Evolutionary conservation across 1,284 basidiomycete genomes (phyloP).

Genomic region (Trametes hirsuta): DNA sequence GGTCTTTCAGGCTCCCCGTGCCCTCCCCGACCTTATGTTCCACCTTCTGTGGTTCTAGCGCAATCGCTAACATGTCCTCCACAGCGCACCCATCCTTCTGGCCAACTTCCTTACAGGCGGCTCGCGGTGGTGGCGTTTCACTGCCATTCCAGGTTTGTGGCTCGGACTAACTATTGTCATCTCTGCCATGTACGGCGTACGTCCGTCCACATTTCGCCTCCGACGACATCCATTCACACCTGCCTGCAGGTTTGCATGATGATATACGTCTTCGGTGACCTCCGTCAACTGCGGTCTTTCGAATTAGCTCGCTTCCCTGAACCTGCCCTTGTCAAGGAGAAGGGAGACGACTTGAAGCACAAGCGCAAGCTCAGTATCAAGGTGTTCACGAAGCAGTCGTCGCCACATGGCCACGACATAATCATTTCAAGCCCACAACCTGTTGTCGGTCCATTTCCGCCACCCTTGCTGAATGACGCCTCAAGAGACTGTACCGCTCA

Average conservation of each 20-base stretch:
- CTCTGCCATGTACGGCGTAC: constrained; percentile 64
- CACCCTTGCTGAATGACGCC: background rate
- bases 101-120: constrained; percentile 48
- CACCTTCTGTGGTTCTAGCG: background rate
- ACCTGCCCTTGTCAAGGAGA: constrained; percentile 43
- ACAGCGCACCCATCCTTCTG: constrained; percentile 54
- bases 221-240: background rate
- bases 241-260: constrained; percentile 50
- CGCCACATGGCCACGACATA: background rate
- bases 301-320: constrained; percentile 70
- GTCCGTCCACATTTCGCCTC: constrained; percentile 9
- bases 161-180: constrained; percentile 65
- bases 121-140: constrained; percentile 59
- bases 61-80: constrained; percentile 34
- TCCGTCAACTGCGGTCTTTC: constrained; percentile 76
- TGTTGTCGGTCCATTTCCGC: constrained; percentile 7
- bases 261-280: constrained; percentile 81
- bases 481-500: constrained; percentile 1
- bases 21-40: background rate
- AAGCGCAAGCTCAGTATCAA: constrained; percentile 4
- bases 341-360: background rate
- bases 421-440: background rate
- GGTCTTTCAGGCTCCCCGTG: constrained; percentile 29
- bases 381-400: background rate
- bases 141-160: constrained; percentile 70